These are phyloP conservation scores for Venturia nashicola DNA, from an alignment of 2,329 filamentous ascomycete species.

Conservation along the genomic window DNA sequence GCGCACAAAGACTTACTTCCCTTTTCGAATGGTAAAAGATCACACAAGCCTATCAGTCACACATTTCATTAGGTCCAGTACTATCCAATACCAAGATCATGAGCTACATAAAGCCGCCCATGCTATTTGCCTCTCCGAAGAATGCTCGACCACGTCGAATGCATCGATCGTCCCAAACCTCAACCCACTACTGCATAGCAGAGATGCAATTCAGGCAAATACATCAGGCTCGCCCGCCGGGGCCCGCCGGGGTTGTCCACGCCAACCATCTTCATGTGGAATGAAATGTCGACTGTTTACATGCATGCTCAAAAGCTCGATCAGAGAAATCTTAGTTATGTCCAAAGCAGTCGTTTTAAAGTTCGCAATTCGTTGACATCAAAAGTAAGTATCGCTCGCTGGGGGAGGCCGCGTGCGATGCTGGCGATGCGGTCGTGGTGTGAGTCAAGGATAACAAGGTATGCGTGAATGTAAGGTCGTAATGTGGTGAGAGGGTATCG, in stretches of 20 bases:
- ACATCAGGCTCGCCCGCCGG: neutral
- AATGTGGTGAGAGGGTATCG: slow-evolving; percentile 28
- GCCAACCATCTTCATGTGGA: neutral
- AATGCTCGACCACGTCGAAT: neutral
- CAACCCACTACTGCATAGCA: neutral
- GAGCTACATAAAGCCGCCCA: neutral
- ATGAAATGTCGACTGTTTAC: neutral
- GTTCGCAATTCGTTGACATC: neutral
- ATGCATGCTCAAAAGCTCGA: neutral
- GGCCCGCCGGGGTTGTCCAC: neutral
- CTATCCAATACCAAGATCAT: neutral
- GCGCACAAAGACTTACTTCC: too few species aligned
- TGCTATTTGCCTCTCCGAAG: neutral
- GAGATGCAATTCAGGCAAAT: neutral
- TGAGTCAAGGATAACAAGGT: neutral
- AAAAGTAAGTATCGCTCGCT: neutral
- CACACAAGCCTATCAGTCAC: neutral
- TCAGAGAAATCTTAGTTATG: neutral
- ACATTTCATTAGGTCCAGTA: neutral
- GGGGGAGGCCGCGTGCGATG: neutral
- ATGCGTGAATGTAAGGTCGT: neutral
- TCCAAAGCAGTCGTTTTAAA: neutral
- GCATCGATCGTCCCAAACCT: neutral
- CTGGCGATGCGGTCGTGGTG: neutral
- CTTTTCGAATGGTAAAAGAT: too few species aligned